Base-by-base conservation (phyloP, 208 protist species). In the Leishmania tarentolae region DNA sequence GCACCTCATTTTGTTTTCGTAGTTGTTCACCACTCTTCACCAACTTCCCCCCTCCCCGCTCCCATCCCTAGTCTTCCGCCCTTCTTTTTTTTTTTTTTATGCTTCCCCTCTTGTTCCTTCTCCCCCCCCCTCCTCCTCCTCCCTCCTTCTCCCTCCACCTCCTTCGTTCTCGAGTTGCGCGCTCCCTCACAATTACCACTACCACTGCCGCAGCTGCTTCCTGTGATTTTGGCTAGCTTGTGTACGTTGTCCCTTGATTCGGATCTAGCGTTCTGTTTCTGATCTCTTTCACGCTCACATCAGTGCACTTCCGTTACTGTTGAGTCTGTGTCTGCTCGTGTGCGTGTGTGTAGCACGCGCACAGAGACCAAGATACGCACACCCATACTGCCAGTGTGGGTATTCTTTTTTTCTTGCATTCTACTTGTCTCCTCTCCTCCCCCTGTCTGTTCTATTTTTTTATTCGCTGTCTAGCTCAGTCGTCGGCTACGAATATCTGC, bases 181-280 rank as follows among this genome's bases (percentile, higher is more conserved):
- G 24, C 56, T 61, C 19, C 56, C 61, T 24, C 56, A 8, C 24
- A 24, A 35, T 37, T 37, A 71, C 75, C 19, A 40, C 56, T 50
- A 71, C 57, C 28, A 66, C 61, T 37, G 31, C 61, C 40, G 61
- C 61, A 66, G 61, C 61, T 66, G 61, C 31, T n/a, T 66, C 61
- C 61, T 37, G n/a, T 37, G 13, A 28, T n/a, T 31, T n/a, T 40
- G 11, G 35, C 31, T 66, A 40, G 24, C 61, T 66, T 66, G 61
- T 66, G 61, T n/a, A 37, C 37, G 13, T 50, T 68, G 47, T n/a
- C 73, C 66, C 4, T 71, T 78, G 31, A n/a, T 44, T 66, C 66
- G 21, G 50, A 21, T 70, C 52, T 78, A 35, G 15, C 21, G 24
- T 78, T 6, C 61, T 50, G 50, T n/a, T 68, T 17, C 75, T 52